phyloP scores from a whole-genome alignment of 1,284 basidiomycete species.

The Ustilago shanxiensis region DNA sequence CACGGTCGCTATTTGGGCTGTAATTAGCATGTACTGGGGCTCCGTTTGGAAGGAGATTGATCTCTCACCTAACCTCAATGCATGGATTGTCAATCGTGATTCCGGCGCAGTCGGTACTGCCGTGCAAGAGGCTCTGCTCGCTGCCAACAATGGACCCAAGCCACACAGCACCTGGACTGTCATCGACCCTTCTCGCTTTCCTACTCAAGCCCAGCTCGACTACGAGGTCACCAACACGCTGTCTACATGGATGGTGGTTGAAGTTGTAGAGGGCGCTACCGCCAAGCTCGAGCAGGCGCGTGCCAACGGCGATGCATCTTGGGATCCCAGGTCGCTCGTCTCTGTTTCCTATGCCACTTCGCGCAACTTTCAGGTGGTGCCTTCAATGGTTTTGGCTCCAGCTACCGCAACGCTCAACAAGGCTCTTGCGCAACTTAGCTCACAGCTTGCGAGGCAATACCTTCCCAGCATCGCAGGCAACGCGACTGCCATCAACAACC shows the following conservation, averaged over 20 bases:
- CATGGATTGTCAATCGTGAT: constrained; percentile 64
- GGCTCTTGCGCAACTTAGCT: constrained; percentile 31
- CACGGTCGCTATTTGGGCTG: constrained; percentile 50
- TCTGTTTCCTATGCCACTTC: constrained; percentile 55
- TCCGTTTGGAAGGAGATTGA: constrained; percentile 56
- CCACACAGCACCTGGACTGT: constrained; percentile 60
- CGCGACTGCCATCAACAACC: constrained; percentile 40
- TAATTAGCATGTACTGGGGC: constrained; percentile 65
- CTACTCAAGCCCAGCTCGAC: constrained; percentile 36
- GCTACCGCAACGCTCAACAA: constrained; percentile 31
- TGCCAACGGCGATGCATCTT: constrained; percentile 54
- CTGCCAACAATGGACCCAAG: constrained; percentile 45
- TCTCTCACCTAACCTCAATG: constrained; percentile 50
- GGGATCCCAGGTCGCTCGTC: constrained; percentile 52
- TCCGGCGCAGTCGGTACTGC: constrained; percentile 51
- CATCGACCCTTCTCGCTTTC: constrained; percentile 42
- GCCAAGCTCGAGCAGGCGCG: constrained; percentile 50
- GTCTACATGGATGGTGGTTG: constrained; percentile 48
- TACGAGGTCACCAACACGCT: constrained; percentile 52
- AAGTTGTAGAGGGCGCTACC: constrained; percentile 54
- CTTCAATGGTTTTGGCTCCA: constrained; percentile 44
- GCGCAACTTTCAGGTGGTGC: constrained; percentile 53
- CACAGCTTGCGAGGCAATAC: constrained; percentile 46
- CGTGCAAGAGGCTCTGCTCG: constrained; percentile 45
- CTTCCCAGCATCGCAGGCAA: constrained; percentile 38